Base-by-base conservation (phyloP, 208 protist genomes). In the Crithidia mellificae region DNA sequence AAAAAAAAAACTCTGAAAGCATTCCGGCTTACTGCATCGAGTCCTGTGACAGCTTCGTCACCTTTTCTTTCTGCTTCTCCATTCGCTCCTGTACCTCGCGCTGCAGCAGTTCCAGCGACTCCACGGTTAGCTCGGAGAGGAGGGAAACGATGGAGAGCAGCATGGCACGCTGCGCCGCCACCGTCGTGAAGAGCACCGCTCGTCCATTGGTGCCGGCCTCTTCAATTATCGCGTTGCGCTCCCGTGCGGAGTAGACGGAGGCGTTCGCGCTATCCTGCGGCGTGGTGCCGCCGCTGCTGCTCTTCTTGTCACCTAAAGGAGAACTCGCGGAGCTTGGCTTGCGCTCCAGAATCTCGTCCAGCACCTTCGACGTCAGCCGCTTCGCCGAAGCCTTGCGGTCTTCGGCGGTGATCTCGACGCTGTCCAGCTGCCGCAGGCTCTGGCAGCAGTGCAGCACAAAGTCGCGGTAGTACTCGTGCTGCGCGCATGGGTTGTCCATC, bases 401-500 rank as follows among this genome's bases (percentile, higher is more conserved):
- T 30, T 82, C 76, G 5, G 71, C 53, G 6, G 86, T 89, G 25
- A 97, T 78, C 58, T 91, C 86, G 47, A 85, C 72, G 59, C 86
- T 87, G 69, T 98, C 96, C 2, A 98, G 77, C 74, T 97, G 87
- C 29, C 76, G 71, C 30, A 98, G 75, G 29, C 85, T 32, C 22
- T 85, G 87, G 68, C 97, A 94, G 66, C 83, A 92, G 44, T 82
- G 62, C 44, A 98, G 79, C 25, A 96, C 83, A 56, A 91, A 95
- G 25, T 87, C 77, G 24, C 91, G 82, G 80, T 98, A 98, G 59
- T 92, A 63, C 27, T 79, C 77, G 54, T 87, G 74, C 41, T 81
- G 73, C 38, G 94, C 83, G 63, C 93, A 97, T 2, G 96, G 93
- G 64, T 98, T 98, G 51, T 97, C 94, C 46, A 84, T 87, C 38